Evolutionary conservation across 1,139 yeast genomes (phyloP), one percentile per base, ranked within the genome.

Genomic region (Debaryomycetaceae sp.): DNA sequence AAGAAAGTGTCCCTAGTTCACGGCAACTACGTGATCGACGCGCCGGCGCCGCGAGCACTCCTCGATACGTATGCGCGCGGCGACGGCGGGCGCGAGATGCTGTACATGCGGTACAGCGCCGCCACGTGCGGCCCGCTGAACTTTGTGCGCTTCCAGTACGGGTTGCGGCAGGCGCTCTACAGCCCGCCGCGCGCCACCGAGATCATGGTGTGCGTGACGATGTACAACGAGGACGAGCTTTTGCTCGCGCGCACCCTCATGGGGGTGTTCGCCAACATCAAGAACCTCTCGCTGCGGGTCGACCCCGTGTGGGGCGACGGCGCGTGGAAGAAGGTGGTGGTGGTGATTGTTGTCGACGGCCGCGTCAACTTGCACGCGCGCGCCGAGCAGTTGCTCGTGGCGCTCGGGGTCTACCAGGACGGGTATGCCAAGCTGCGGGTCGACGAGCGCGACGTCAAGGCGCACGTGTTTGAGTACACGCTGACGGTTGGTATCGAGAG

Each of bases 391-490:
- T 61, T 83, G 22, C 59, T 83, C 50, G 76, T 83, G 2, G 83
- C 89, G 3, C 56, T 83, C 37, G 94, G 94, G 5, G 75, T 78
- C 13, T 83, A 75, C 53, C 94, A 83, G 55, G 91, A 83, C 32
- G 91, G 91, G 0, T 79, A 82, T 49, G 93, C 93, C 27, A 83
- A 83, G 51, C 78, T 82, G 41, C 75, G 75, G 51, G 83, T 83
- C 44, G 82, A 82, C 49, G 83, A 80, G 39, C 67, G 71, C 32
- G 63, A 73, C 3, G 94, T 83, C 23, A 70, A 75, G 34, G 75
- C 86, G 8, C 94, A 83, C 49, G 65, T 83, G 21, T 83, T 82
- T 50, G 94, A 83, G 51, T 83, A 82, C 53, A 83, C 94, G 10
- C 74, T 89, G 3, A 73, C 83, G 46, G 83, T 83, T 18, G 88